These are phyloP conservation scores for Colletotrichum tamarilloi DNA, from an alignment of 2,329 filamentous ascomycete species.

Conservation along the genomic window DNA sequence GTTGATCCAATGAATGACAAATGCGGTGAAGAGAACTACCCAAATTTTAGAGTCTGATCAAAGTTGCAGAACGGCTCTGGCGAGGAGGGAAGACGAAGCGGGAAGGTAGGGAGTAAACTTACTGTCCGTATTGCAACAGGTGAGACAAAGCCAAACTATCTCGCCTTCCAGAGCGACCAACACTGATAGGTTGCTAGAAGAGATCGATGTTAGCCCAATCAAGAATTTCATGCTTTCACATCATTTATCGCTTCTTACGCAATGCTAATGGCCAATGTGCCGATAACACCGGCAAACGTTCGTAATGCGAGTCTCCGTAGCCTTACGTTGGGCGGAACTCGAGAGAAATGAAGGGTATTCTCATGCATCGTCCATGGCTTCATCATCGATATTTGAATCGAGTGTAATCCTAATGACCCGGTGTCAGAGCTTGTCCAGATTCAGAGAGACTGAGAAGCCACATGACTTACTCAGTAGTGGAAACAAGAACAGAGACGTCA, in stretches of 20 bases:
- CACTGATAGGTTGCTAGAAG: not conserved
- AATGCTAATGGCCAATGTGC: not conserved
- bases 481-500: slow-evolving; percentile 15
- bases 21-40: slow-evolving; percentile 4
- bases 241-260: not conserved
- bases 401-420: not conserved
- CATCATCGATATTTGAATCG: not conserved
- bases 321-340: not conserved
- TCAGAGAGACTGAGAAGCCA: not conserved
- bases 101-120: not conserved
- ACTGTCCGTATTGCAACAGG: slow-evolving; percentile 23
- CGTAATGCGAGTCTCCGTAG: slow-evolving; percentile 2
- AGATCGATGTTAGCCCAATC: not conserved
- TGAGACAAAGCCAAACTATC: slow-evolving; percentile 9
- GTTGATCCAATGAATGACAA: slow-evolving; percentile 3
- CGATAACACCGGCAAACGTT: not conserved
- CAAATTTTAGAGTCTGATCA: not conserved
- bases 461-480: slow-evolving; percentile 4
- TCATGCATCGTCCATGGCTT: not conserved
- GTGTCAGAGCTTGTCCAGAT: not conserved
- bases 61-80: not conserved
- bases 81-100: no score
- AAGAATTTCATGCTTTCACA: not conserved
- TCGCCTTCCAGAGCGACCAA: slow-evolving; percentile 6
- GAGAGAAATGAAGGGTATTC: not conserved